These are phyloP conservation scores for Solanum clarkiae DNA, from an alignment of 257 asterid species.

Conservation along the genomic window DNA sequence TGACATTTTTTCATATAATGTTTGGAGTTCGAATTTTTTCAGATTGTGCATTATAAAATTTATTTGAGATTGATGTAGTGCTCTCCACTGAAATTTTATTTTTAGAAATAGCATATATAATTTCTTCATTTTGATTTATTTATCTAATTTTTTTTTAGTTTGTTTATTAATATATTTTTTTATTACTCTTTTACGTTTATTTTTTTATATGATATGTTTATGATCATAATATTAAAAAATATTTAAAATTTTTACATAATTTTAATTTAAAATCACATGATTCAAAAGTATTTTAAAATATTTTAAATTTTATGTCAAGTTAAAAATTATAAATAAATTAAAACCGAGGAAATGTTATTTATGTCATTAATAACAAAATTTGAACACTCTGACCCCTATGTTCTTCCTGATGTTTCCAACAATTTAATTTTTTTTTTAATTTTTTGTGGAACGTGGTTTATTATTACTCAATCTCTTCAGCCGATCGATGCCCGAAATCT, in stretches of 20 bases:
- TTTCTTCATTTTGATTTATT: neutral
- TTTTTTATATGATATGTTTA: neutral
- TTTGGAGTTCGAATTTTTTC: no score
- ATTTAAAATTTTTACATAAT: neutral
- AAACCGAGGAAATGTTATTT: accelerated
- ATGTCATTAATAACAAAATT: neutral
- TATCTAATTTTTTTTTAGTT: neutral
- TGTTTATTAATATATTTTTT: neutral
- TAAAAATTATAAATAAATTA: neutral
- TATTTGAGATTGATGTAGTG: neutral
- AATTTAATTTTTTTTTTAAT: neutral
- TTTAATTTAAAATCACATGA: neutral
- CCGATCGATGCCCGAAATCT: no score
- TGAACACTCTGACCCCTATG: neutral
- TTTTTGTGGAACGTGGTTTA: neutral
- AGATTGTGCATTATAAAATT: no score
- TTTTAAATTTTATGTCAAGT: no score
- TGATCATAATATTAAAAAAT: neutral
- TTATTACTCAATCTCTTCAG: neutral
- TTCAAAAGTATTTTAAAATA: no score
- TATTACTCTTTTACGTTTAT: neutral
- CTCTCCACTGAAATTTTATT: neutral
- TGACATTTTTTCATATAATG: no score
- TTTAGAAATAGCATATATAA: neutral
- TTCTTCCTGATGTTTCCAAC: neutral